Evolutionary conservation across 257 asterid species (phyloP).

Genomic region (Thymus mandschuricus): DNA sequence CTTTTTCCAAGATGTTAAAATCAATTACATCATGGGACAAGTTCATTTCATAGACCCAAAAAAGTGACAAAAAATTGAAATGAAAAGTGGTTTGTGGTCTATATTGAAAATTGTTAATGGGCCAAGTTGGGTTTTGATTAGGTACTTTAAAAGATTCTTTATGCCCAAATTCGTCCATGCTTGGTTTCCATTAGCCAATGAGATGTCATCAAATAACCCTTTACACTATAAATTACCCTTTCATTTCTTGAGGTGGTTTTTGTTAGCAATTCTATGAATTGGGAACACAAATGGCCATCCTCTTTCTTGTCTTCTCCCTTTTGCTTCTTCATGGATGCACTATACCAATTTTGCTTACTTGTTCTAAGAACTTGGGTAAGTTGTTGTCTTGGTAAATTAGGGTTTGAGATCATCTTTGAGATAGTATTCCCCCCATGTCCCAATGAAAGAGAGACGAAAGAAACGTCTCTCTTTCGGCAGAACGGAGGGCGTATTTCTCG

Average conservation of each 20-base stretch:
- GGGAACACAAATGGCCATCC: conserved; percentile 9
- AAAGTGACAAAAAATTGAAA: neutral
- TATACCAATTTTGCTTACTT: neutral
- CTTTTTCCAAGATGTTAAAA: conserved; percentile 4
- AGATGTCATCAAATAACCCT: conserved; percentile 15
- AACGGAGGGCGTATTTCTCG: too few relatives aligned
- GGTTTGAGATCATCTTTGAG: neutral
- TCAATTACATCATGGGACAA: conserved; percentile 30
- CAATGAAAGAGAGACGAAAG: too few relatives aligned
- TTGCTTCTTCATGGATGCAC: neutral
- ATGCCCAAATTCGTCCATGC: conserved; percentile 32
- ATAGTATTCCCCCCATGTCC: too few relatives aligned
- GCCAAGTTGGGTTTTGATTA: conserved; percentile 26
- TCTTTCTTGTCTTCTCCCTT: neutral
- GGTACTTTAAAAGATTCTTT: conserved; percentile 20
- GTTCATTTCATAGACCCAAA: conserved; percentile 1
- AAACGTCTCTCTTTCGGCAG: too few relatives aligned
- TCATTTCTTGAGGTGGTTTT: conserved; percentile 15
- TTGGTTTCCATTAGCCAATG: conserved; percentile 2
- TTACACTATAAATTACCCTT: neutral
- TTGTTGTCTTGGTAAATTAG: neutral
- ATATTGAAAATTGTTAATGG: conserved; percentile 13
- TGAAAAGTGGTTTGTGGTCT: conserved; percentile 11
- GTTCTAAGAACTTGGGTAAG: neutral
- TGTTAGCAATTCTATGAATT: conserved; percentile 29